These are phyloP conservation scores for Thielaviopsis punctulata DNA, from an alignment of 2,329 filamentous ascomycete species.

Conservation along the genomic window DNA sequence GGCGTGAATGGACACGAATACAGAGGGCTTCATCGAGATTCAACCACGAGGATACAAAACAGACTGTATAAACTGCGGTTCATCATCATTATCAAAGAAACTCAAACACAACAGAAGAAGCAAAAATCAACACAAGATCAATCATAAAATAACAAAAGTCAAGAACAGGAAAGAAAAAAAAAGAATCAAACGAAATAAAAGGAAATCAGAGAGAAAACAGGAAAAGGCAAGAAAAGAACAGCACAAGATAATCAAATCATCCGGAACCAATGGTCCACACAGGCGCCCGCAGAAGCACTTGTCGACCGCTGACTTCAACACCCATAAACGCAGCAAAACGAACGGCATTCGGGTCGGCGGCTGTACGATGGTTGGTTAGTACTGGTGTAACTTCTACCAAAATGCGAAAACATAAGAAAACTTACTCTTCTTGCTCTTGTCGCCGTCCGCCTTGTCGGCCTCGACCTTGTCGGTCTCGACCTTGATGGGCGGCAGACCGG, in stretches of 20 bases:
- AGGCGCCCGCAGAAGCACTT: constrained; percentile 59
- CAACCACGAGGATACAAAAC: not conserved
- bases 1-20: not conserved
- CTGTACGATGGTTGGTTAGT: not conserved
- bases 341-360: constrained; percentile 37
- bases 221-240: constrained; percentile 9
- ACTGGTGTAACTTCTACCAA: not conserved
- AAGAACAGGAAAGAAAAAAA: constrained; percentile 1
- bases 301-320: constrained; percentile 58
- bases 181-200: constrained; percentile 13
- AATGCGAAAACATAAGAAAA: not conserved
- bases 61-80: not conserved
- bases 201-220: constrained; percentile 4
- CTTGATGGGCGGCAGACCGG: constrained; percentile 37
- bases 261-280: constrained; percentile 41
- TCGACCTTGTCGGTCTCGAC: not conserved
- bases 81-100: not conserved
- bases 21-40: not conserved
- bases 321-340: constrained; percentile 60
- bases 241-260: constrained; percentile 11
- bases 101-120: not conserved
- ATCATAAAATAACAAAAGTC: not conserved
- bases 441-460: constrained; percentile 25
- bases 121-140: not conserved
- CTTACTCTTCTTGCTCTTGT: constrained; percentile 33